Base-by-base conservation (phyloP, 2,329 filamentous ascomycete genomes). In the Lecanicillium sp. region DNA sequence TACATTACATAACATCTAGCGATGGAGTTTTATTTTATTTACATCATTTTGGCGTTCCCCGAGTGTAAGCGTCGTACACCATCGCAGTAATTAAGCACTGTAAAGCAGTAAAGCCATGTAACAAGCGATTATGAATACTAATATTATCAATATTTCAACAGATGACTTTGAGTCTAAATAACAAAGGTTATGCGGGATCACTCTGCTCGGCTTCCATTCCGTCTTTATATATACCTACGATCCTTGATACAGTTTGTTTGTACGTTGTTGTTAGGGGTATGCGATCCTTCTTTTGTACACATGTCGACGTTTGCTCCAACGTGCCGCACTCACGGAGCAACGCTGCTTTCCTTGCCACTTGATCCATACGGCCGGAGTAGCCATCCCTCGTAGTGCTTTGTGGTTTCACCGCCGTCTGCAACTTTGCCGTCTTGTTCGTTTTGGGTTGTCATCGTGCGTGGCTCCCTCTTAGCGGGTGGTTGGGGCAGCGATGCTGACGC, bases 381-480 rank as follows among this genome's bases (percentile, higher is more conserved):
- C 66, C 65, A 68, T 24, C 65, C 63, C 51, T 68, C 60, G 42
- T 66, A 66, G 43, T 63, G 63, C 42, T 66, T 62, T 23, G 59
- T 45, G 26, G 60, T 61, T 49, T 61, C 60, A 42, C 59, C 53
- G 53, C 55, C 58, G 2, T 23, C 37, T 4, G 39, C 23, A 14
- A 23, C 23, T 17, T 42, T 35, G 29, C 23, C 37, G 14, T 36
- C 32, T n/a, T 20, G 9, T 5, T 41, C 37, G 30, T 17, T 30
- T 1, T 32, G 20, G n/a, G 27, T 27, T 15, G 36, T 24, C 9
- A 8, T 26, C 6, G 36, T 15, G 40, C 52, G 57, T 5, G 58
- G 50, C 48, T 68, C 63, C 50, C 58, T 56, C 55, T 65, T 68
- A 20, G 58, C 45, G 32, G 65, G 65, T 32, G 56, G 62, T 29